Evolutionary conservation across 148 eudicot species (phyloP).

Genomic region (Vaccinium darrowii): DNA sequence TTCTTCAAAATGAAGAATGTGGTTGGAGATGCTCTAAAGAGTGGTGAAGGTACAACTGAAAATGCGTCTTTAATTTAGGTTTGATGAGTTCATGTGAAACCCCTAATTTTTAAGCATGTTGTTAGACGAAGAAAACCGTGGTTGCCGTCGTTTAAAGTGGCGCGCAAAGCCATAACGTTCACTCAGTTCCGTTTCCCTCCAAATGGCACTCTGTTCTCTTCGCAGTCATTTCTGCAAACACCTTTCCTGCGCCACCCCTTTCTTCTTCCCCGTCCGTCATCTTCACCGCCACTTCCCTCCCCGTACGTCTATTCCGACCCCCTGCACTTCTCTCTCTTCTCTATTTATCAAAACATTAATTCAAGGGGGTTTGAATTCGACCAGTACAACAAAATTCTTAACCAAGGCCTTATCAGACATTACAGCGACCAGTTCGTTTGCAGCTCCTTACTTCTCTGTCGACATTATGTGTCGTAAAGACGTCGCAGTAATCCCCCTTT

Average conservation of each 20-base stretch:
- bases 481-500: slow-evolving; percentile 38
- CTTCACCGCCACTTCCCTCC: slow-evolving; percentile 26
- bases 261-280: slow-evolving; percentile 24
- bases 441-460: slow-evolving; percentile 59
- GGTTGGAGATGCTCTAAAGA: too few species aligned
- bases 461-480: slow-evolving; percentile 56
- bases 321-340: background rate
- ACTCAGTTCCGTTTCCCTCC: background rate
- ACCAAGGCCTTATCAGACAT: slow-evolving; percentile 26
- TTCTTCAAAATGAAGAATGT: too few species aligned
- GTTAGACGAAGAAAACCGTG: background rate
- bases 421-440: slow-evolving; percentile 30
- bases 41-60: too few species aligned
- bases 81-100: too few species aligned
- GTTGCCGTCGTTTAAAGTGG: background rate
- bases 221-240: slow-evolving; percentile 76
- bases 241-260: slow-evolving; percentile 38
- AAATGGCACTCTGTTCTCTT: slow-evolving; percentile 14
- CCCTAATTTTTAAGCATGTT: too few species aligned
- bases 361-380: slow-evolving; percentile 26
- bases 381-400: slow-evolving; percentile 17
- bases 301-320: slow-evolving; percentile 8
- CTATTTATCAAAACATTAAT: background rate
- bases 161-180: background rate
- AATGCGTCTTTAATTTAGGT: too few species aligned